Evolutionary conservation across 495 filamentous ascomycete species (phyloP), one percentile per base, ranked within the genome.

Genomic region (Penicillium manginii): DNA sequence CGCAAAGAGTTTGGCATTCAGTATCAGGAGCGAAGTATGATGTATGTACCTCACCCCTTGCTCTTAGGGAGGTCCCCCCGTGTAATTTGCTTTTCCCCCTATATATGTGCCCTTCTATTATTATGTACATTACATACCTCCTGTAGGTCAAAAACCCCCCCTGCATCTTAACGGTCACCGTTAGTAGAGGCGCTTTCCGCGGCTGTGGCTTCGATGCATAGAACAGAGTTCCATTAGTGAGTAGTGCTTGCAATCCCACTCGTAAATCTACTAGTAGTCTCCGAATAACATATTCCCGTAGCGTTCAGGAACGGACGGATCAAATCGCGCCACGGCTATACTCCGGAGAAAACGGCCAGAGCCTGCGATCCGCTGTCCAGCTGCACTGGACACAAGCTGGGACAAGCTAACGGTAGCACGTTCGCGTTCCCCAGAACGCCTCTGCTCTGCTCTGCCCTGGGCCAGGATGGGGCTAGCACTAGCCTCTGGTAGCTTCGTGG

Each of bases 131-230:
- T 29, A 29, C 26, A 29, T 29, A 29, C 26, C 3, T 7, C 26
- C 26, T 29, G 26, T 29, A 29, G 26, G 26, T 29, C 26, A 29
- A 29, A 1, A 29, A 29, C 3, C 15, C 2, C 40, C 52, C 51
- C 47, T 39, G 57, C 32, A 42, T 47, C 18, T 49, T 54, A 59
- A 45, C 21, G 42, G 50, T n/a, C 22, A 40, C 39, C 55, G 51
- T 53, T 54, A 59, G 42, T 29, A 37, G 37, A 67, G 35, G 66
- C 66, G 66, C 60, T 55, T 62, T 67, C 53, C 58, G 66, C 63
- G 66, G 63, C 39, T 69, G 63, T 65, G 54, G 59, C 53, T 61
- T 56, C 22, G 45, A 12, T 43, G 45, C 45, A 47, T 47, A 22
- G 40, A n/a, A 43, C 15, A 39, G 35, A 39, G 35, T 39, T 39